Conservation (phyloP, 208 protist genomes). For the Acanthamoeba royreba region DNA sequence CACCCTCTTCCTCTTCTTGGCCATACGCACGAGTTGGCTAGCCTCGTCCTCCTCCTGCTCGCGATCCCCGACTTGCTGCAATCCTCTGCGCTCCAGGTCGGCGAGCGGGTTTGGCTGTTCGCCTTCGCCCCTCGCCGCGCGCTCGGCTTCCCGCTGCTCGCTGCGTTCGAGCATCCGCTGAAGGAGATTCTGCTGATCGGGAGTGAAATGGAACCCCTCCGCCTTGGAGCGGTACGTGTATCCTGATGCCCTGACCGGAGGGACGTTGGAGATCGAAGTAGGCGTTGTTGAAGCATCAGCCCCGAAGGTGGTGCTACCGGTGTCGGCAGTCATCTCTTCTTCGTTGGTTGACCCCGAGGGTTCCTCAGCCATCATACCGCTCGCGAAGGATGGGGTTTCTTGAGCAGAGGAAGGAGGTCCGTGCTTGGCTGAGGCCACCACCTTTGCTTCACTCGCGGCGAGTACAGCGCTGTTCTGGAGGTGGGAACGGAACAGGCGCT, state of each 20-base stretch:
- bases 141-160: background rate
- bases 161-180: background rate
- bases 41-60: background rate
- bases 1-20: background rate
- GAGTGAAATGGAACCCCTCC: background rate
- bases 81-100: background rate
- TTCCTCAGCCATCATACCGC: too few relatives aligned
- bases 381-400: too few relatives aligned
- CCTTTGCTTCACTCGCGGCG: background rate
- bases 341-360: too few relatives aligned
- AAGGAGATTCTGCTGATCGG: background rate
- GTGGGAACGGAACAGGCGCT: background rate
- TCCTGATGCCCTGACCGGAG: background rate
- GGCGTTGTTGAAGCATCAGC: background rate
- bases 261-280: background rate
- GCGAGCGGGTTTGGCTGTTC: background rate
- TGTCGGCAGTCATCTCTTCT: too few relatives aligned
- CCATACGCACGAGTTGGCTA: background rate
- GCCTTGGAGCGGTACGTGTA: background rate
- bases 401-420: background rate
- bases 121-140: background rate
- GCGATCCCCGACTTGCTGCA: background rate
- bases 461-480: background rate
- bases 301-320: too few relatives aligned
- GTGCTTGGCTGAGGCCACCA: background rate